Evolutionary conservation across 345 rosid genomes (phyloP).

Genomic region (Psidium guajava): DNA sequence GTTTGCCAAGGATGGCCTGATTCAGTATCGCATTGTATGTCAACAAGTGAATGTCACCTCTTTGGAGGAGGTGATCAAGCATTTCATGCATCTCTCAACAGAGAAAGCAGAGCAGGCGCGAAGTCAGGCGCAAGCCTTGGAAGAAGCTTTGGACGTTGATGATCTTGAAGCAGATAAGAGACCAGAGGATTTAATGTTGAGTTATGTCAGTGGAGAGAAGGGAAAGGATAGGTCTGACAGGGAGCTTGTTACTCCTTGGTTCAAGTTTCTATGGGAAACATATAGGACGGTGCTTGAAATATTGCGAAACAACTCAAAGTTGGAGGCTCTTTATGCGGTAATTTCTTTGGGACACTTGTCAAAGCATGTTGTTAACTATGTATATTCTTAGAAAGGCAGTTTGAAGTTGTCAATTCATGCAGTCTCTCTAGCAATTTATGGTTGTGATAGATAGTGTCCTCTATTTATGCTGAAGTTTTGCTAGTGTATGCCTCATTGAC

Average conservation of each 20-base stretch:
- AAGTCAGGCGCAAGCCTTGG: constrained; percentile 78
- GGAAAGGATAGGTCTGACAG: constrained; percentile 99
- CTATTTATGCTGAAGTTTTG: neutral
- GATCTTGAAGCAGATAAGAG: constrained; percentile 97
- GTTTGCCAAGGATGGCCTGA: constrained; percentile 93
- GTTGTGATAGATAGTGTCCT: neutral
- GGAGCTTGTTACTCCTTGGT: constrained; percentile 98
- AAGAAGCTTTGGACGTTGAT: constrained; percentile 99
- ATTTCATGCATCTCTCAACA: constrained; percentile 87
- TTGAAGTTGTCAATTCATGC: neutral
- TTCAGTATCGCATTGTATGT: constrained; percentile 88
- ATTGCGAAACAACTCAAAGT: constrained; percentile 85
- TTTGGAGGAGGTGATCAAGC: constrained; percentile 98
- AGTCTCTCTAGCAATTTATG: neutral
- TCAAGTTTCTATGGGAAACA: constrained; percentile 99
- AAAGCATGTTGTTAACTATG: neutral
- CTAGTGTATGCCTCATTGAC: neutral
- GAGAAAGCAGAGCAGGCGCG: constrained; percentile 99
- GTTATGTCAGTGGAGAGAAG: constrained; percentile 97
- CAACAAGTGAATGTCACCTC: constrained; percentile 94
- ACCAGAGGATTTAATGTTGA: constrained; percentile 95
- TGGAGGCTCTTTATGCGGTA: constrained; percentile 98
- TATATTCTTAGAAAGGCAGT: neutral
- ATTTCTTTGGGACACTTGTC: neutral
- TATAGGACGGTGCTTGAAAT: constrained; percentile 98